phyloP scores from a whole-genome alignment of 1,284 basidiomycete genomes.

The Cryptococcus wingfieldii region DNA sequence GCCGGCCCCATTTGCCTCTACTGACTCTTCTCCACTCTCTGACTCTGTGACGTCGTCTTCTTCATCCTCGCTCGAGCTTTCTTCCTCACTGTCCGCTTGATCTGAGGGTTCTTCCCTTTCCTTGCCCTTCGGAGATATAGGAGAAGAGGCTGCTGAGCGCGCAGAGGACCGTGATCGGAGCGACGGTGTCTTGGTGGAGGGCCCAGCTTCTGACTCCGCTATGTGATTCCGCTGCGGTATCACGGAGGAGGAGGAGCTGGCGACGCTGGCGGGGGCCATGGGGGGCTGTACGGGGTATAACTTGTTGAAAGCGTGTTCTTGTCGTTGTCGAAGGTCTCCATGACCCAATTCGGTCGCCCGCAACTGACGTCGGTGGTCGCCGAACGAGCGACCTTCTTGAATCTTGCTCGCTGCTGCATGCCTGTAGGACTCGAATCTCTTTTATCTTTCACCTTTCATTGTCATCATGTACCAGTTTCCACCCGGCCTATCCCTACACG shows the following conservation, averaged over 20 bases:
- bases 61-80: not conserved
- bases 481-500: not conserved
- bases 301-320: not conserved
- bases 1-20: conserved; percentile 3
- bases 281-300: not conserved
- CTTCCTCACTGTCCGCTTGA: not conserved
- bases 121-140: not conserved
- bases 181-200: not conserved
- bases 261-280: not conserved
- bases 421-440: not conserved
- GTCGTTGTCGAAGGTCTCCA: not conserved
- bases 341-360: not conserved
- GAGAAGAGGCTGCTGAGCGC: not conserved
- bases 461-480: not conserved
- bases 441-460: not conserved
- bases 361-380: not conserved
- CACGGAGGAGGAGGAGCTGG: not conserved
- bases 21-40: conserved; percentile 3
- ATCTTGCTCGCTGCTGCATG: no score
- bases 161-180: not conserved
- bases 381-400: no score
- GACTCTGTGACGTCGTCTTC: not conserved
- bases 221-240: not conserved
- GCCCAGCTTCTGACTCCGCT: not conserved
- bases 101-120: not conserved